Base-by-base conservation (phyloP, 2,329 filamentous ascomycete genomes). In the Chaetomium globosum region DNA sequence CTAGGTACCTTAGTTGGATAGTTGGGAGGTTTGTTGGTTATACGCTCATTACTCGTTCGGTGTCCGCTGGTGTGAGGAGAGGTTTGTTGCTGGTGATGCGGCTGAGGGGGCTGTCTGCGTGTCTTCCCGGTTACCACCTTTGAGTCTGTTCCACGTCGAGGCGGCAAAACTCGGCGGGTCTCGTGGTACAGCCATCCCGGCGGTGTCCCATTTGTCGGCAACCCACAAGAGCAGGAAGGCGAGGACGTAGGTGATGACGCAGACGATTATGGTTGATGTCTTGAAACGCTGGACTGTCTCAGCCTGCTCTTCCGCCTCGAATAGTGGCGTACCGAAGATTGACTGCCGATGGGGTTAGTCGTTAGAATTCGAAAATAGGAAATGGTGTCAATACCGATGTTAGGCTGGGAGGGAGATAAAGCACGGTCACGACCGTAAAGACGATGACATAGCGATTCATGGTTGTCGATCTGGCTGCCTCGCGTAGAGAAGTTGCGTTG, bases 391-490 rank as follows among this genome's bases (percentile, higher is more conserved):
- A 8, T 59, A 67, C 66, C 36, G 63, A 53, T 13, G 55, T 26
- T 5, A 61, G 59, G 19, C 60, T 55, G 7, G 49, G 56, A 5
- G 66, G 63, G 1, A 64, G 36, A 21, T 64, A 68, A 12, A 68
- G 36, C 9, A 66, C 48, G 3, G 66, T 66, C 43, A 68, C 49
- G 36, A 68, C 59, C 8, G 64, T 68, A 30, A 66, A 68, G 26
- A 68, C 63, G 31, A 63, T 61, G 39, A 67, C 39, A 26, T 60
- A 63, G 30, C 63, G 63, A 48, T 67, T 67, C 56, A 67, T 63
- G 1, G 59, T 63, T 3, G 61, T 65, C 9, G 59, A 52, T 12
- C 48, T 63, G 8, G 65, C 52, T 2, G 65, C 63, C 30, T 67
- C 65, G 12, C 65, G 63, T 12, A 67, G 46, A 4, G 65, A 63